Evolutionary conservation across 106 monocot species (phyloP), one percentile per base, ranked within the genome.

Genomic region (Dioscorea alata): DNA sequence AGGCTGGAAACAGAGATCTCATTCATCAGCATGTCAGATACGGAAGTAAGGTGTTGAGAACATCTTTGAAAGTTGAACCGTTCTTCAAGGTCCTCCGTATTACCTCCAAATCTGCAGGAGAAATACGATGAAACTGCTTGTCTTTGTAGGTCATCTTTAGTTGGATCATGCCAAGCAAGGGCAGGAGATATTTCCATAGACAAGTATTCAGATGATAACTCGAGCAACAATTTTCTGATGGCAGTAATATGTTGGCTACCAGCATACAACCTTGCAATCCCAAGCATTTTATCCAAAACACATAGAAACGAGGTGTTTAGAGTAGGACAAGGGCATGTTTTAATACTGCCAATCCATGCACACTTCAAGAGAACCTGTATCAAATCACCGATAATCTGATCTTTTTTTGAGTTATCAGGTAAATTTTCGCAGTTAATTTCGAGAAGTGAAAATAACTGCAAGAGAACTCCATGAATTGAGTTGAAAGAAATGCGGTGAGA

Each of bases 111-210:
- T 25, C 85, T 57, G 59, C 87, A 93, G 64, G 71, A 71, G 61
- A 99, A 87, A 79, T 85, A 99, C 48, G 99, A 99, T 31, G 63
- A 15, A 66, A 83, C 75, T 25, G 91, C 99, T 78, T 93, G 87
- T 71, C 66, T 77, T n/a, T 67, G 77, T 57, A 92, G 87, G 14
- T 93, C 99, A 70, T 75, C 70, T 73, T 42, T 67, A 68, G 92
- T 93, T 73, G 99, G 99, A 83, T 99, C 99, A 83, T 76, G 80
- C 48, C 81, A 75, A 57, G 52, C 17, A 1, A 66, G 14, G 13
- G 69, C 57, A 78, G 1, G 33, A 52, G 72, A 76, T 50, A 67
- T 57, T 49, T 73, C 64, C 24, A 31, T 50, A 24, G 68, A 77
- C 69, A 93, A 76, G 77, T 75, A 85, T 75, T 83, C 82, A 23